Evolutionary conservation across 202 grass and related monocot species (phyloP).

Genomic region (Hordeum pubiflorum): DNA sequence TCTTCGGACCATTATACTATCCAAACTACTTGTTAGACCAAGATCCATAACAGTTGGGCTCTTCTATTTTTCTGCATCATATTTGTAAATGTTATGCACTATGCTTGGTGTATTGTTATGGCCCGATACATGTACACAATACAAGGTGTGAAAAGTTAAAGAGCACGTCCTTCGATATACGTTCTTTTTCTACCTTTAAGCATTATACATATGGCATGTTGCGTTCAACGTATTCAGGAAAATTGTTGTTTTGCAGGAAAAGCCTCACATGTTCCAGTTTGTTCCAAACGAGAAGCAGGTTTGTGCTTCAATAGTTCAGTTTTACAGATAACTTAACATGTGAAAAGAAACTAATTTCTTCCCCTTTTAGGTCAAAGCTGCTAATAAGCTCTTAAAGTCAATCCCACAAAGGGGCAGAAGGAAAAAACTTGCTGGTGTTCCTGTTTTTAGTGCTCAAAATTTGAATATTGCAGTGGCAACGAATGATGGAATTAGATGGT

Average conservation of each 20-base stretch:
- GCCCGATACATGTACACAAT: background rate
- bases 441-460: conserved; percentile 86
- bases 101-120: background rate
- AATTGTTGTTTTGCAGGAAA: conserved; percentile 64
- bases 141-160: background rate
- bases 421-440: conserved; percentile 76
- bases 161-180: background rate
- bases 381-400: conserved; percentile 72
- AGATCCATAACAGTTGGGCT: background rate
- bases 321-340: conserved; percentile 12
- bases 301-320: conserved; percentile 10
- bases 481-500: conserved; percentile 95
- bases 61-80: background rate
- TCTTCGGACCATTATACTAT: too few relatives aligned
- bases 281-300: conserved; percentile 94
- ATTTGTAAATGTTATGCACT: background rate
- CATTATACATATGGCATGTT: background rate
- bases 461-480: conserved; percentile 95
- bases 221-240: background rate
- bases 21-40: too few relatives aligned
- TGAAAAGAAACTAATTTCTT: background rate
- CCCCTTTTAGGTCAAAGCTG: conserved; percentile 65
- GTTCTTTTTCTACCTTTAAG: background rate
- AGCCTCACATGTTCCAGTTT: conserved; percentile 95
- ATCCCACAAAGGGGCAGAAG: conserved; percentile 50